A percentile compares a stretch with the other conserved stretches of the same genome.
phyloP scores from a whole-genome alignment of 2,329 filamentous ascomycete species.

The Talaromyces rugulosus region DNA sequence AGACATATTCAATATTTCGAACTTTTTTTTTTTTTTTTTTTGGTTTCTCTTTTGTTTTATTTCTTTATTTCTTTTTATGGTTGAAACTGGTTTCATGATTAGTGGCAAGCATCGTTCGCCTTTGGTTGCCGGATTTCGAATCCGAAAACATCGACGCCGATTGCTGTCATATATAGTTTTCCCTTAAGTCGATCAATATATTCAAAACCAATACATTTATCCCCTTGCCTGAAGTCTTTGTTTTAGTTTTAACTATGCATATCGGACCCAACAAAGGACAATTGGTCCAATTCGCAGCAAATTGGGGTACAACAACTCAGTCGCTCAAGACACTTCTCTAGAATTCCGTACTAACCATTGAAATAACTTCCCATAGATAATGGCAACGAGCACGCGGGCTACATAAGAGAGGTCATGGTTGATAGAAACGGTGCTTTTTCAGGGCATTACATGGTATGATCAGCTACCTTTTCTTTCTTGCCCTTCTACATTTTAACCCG shows the following conservation, averaged over 20 bases:
- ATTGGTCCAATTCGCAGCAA: neutral
- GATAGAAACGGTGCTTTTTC: neutral
- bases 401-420: neutral
- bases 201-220: neutral
- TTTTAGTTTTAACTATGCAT: neutral
- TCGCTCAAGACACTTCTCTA: neutral
- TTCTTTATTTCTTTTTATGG: neutral
- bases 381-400: neutral
- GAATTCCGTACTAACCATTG: neutral
- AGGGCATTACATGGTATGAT: neutral
- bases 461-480: neutral
- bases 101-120: neutral
- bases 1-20: neutral
- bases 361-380: neutral
- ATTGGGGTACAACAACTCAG: neutral
- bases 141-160: neutral
- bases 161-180: neutral
- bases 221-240: neutral
- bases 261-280: neutral
- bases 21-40: neutral
- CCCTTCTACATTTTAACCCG: neutral
- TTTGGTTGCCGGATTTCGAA: neutral
- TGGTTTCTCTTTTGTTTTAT: neutral
- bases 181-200: neutral
- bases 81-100: neutral